These are phyloP conservation scores for Penicillium chermesinum DNA, from an alignment of 495 filamentous ascomycete genomes.

Conservation along the genomic window DNA sequence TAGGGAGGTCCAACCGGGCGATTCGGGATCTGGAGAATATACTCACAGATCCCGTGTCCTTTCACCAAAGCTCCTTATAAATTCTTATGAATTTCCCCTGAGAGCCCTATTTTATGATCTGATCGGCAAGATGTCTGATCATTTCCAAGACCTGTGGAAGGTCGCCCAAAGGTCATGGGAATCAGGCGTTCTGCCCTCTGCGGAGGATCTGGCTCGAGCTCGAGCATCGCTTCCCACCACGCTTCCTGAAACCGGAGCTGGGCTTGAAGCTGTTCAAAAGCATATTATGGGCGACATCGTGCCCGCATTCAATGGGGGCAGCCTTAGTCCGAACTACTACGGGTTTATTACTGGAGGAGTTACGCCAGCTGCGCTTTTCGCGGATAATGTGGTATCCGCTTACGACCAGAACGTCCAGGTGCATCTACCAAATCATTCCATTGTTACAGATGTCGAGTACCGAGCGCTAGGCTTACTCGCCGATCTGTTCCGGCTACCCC, in stretches of 20 bases:
- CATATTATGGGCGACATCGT: slow-evolving; percentile 58
- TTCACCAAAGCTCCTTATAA: slow-evolving; percentile 12
- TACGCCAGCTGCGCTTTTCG: slow-evolving; percentile 77
- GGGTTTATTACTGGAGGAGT: slow-evolving; percentile 83
- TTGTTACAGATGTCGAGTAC: slow-evolving; percentile 71
- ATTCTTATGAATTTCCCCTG: too few species aligned
- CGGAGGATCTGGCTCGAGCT: slow-evolving; percentile 28
- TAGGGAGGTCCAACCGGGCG: slow-evolving; percentile 14
- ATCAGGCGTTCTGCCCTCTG: slow-evolving; percentile 31
- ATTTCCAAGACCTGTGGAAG: slow-evolving; percentile 33
- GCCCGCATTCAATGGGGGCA: slow-evolving; percentile 59
- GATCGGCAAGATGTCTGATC: background rate
- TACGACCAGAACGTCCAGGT: slow-evolving; percentile 85
- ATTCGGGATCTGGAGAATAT: background rate
- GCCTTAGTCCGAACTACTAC: slow-evolving; percentile 66
- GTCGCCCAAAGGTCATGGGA: slow-evolving; percentile 29
- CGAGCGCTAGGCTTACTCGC: slow-evolving; percentile 62
- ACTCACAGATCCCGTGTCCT: background rate
- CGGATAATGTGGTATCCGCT: slow-evolving; percentile 71
- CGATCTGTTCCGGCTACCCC: slow-evolving; percentile 60
- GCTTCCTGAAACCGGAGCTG: slow-evolving; percentile 41
- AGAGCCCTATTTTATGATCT: too few species aligned
- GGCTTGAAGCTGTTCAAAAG: slow-evolving; percentile 36
- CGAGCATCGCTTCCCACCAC: slow-evolving; percentile 32
- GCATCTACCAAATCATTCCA: slow-evolving; percentile 69